Conservation (phyloP, 306 rosid species). For the Mucuna pruriens region DNA sequence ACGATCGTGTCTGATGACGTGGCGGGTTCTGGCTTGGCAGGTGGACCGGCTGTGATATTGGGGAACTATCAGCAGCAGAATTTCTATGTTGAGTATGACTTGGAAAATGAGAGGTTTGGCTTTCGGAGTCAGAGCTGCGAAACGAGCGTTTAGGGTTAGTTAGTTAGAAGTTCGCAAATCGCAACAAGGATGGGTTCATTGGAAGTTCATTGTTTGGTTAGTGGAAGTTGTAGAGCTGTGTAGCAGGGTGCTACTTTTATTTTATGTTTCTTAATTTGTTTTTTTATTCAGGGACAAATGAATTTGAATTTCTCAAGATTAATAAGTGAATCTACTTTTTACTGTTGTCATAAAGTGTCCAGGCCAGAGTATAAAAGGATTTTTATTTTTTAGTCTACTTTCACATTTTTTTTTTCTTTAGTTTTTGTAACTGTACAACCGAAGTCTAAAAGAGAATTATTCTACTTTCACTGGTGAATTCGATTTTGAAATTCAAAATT, state of each 20-base stretch:
- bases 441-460: too few relatives aligned
- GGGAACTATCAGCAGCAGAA: constrained; percentile 79
- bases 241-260: background rate
- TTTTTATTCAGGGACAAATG: background rate
- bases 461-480: too few relatives aligned
- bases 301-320: background rate
- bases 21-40: constrained; percentile 11
- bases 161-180: too few relatives aligned
- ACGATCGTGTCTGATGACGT: constrained; percentile 57
- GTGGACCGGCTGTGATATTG: constrained; percentile 71
- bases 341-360: too few relatives aligned
- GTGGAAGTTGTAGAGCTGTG: background rate
- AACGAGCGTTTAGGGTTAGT: background rate
- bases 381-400: background rate
- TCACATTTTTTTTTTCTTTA: background rate
- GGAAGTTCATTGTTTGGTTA: background rate
- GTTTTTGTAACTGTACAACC: too few relatives aligned
- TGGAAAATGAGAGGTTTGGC: constrained; percentile 62
- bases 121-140: constrained; percentile 55
- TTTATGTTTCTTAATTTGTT: background rate
- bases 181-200: background rate
- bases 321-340: background rate
- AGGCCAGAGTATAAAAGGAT: background rate
- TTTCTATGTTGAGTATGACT: constrained; percentile 66
- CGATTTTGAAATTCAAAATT: too few relatives aligned